Evolutionary conservation across 164 flowering plant species (phyloP), one percentile per base, ranked within the genome.

Genomic region (Pachysandra terminalis): DNA sequence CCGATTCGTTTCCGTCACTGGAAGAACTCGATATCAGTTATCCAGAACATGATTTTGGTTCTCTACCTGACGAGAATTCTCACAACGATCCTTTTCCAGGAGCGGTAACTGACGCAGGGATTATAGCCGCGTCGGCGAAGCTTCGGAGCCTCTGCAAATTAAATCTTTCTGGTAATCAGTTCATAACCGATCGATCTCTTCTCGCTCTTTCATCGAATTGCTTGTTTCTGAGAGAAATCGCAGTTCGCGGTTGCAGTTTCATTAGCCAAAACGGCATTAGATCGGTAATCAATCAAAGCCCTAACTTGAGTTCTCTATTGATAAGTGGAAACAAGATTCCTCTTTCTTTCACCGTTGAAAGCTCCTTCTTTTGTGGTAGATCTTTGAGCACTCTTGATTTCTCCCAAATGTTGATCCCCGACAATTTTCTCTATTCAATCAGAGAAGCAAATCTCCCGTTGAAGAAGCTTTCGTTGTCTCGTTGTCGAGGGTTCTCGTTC

Each of bases 11-110:
- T 19, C 84, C 85, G 7, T 41, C 19, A 63, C 76, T 89, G 64
- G 86, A 83, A 67, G 85, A 78, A 25, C 74, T 89, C 16, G 87
- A 89, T 61, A 76, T 89, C n/a, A 80, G 87, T 64, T 79, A 71
- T 61, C 87, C 84, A 0, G 72, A 61, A 19, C 22, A 69, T 0
- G 73, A 54, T 37, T 14, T 41, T 5, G 63, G 27, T 2, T 61
- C 10, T 10, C 17, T 19, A 16, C 9, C 37, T 19, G 56, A 17
- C 9, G 7, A 23, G 52, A 51, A 61, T 58, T 24, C 23, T 10
- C 54, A 13, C 51, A 45, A 12, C 3, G 19, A 26, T 55, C 32
- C 45, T 27, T 48, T 41, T 28, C 25, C 35, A n/a, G 71, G 64
- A 15, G 3, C 21, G 5, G 79, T 88, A 0, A 75, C 79, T 9